Evolutionary conservation across 306 rosid species (phyloP).

Genomic region (Rosa rugosa): DNA sequence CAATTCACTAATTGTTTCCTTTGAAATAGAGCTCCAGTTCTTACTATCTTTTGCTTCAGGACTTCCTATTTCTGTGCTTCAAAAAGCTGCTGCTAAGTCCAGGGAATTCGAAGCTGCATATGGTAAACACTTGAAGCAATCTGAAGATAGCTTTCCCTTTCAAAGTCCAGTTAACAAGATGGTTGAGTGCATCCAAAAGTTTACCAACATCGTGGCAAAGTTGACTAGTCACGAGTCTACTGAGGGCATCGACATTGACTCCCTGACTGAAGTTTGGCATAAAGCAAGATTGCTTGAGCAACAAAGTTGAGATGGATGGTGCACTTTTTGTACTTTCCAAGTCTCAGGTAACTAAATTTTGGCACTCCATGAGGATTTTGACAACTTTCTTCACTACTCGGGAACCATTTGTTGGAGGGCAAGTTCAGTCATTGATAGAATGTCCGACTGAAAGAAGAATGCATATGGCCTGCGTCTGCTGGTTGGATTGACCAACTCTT

Average conservation of each 20-base stretch:
- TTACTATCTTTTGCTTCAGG: constrained; percentile 29
- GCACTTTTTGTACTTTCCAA: not conserved
- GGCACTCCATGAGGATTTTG: not conserved
- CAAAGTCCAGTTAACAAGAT: constrained; percentile 42
- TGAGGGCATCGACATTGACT: constrained; percentile 23
- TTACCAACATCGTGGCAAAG: constrained; percentile 31
- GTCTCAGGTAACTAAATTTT: not conserved
- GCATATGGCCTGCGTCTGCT: not conserved
- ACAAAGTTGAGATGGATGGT: constrained; percentile 28
- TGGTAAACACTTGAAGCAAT: constrained; percentile 43
- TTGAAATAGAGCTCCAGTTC: not conserved
- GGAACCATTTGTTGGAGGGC: not conserved
- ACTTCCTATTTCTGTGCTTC: constrained; percentile 65
- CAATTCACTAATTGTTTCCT: not conserved
- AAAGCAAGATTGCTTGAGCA: constrained; percentile 42
- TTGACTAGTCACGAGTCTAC: constrained; percentile 36
- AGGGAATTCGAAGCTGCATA: constrained; percentile 76
- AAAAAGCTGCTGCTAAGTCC: constrained; percentile 76
- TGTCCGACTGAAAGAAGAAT: not conserved
- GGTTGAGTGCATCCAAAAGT: constrained; percentile 36
- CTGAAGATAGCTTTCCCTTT: constrained; percentile 25
- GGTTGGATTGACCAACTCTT: not conserved
- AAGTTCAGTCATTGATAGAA: not conserved
- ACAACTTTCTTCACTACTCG: not conserved
- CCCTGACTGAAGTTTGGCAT: constrained; percentile 51